phyloP scores from a whole-genome alignment of 1,139 yeast species.

The Suhomyces anneliseae region DNA sequence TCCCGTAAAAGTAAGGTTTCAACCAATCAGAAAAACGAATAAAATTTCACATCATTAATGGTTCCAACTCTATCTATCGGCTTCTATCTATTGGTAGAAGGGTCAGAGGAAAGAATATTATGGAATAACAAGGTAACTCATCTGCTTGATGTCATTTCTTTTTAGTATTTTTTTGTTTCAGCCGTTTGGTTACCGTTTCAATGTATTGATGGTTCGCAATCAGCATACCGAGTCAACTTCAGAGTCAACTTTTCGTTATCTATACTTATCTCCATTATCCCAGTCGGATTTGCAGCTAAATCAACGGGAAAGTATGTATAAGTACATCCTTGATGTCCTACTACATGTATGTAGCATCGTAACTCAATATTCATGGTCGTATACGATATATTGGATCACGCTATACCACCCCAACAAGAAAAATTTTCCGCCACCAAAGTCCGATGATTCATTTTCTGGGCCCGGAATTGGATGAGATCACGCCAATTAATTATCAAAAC shows the following conservation, averaged over 20 bases:
- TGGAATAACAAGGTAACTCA: no score
- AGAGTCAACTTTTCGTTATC: constrained; percentile 9
- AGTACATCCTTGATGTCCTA: no score
- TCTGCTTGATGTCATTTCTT: no score
- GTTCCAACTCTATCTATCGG: no score
- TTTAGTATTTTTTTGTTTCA: neutral
- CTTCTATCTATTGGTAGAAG: no score
- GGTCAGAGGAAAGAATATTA: no score
- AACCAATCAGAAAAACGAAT: no score
- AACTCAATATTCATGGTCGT: neutral
- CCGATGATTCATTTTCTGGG: neutral
- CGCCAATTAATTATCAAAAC: constrained; percentile 1
- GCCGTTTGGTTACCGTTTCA: neutral
- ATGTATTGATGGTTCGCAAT: neutral
- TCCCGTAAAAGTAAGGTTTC: no score
- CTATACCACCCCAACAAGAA: constrained; percentile 1
- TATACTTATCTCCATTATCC: constrained; percentile 8
- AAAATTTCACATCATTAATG: no score
- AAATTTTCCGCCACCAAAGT: constrained; percentile 4
- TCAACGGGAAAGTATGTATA: neutral
- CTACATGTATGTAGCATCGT: no score
- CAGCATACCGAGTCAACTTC: constrained; percentile 5
- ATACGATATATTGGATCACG: neutral
- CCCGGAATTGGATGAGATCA: constrained; percentile 2
- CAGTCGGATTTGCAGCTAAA: constrained; percentile 4